Evolutionary conservation across 331 rosid genomes (phyloP).

Genomic region (Pyrus hybrid): DNA sequence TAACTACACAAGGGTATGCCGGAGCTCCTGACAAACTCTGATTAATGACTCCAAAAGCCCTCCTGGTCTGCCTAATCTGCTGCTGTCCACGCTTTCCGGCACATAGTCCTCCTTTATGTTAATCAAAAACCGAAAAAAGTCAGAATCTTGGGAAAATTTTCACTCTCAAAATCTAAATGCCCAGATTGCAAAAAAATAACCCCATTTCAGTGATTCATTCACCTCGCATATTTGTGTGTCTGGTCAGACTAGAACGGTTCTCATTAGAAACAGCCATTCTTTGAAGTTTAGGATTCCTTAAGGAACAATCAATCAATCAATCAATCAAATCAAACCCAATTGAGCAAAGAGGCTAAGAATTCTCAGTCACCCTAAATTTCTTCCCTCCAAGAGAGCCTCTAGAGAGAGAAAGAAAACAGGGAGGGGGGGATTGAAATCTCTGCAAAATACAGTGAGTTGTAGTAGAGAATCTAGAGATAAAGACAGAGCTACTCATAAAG

Average conservation of each 20-base stretch:
- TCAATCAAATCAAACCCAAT: constrained; percentile 1
- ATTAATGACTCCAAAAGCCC: constrained; percentile 53
- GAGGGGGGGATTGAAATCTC: not conserved
- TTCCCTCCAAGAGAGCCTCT: not conserved
- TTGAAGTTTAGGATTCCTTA: not conserved
- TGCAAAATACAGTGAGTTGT: not conserved
- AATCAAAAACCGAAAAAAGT: not conserved
- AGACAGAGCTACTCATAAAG: constrained; percentile 1
- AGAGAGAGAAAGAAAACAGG: constrained; percentile 6
- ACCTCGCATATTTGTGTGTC: constrained; percentile 51
- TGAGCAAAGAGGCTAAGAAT: not conserved
- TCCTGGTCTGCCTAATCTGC: constrained; percentile 43
- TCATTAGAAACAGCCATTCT: constrained; percentile 43
- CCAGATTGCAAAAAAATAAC: not conserved
- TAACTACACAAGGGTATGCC: constrained; percentile 72
- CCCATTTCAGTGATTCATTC: not conserved
- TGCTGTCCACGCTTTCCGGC: constrained; percentile 41
- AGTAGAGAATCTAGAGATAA: not conserved
- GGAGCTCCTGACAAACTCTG: constrained; percentile 49
- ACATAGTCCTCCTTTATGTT: constrained; percentile 26
- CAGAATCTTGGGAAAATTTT: constrained; percentile 4
- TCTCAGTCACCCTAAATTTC: not conserved
- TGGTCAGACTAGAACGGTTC: constrained; percentile 35
- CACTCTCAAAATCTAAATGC: not conserved
- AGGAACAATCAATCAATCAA: not conserved